Base-by-base conservation (phyloP, 2,329 filamentous ascomycete genomes). In the Ophioceras dolichostomum region DNA sequence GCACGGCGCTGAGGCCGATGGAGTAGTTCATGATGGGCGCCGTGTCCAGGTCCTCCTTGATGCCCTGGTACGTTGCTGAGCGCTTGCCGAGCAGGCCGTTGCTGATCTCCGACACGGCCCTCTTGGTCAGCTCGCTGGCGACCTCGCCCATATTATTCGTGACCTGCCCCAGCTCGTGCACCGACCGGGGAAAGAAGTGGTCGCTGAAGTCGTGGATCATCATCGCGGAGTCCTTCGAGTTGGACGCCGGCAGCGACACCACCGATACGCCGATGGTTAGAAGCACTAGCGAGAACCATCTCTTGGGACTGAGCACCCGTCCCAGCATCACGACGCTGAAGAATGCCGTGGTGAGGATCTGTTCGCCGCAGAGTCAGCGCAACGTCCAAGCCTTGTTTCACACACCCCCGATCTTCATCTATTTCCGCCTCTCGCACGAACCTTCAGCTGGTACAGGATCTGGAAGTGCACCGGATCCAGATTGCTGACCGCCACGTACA, bases 391-490 rank as follows among this genome's bases (percentile, higher is more conserved):
- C n/a, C 5, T 5, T 14, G 19, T 34, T n/a, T 16, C 17, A 16
- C 10, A 22, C n/a, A n/a, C 20, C 8, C n/a, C n/a, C n/a, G n/a
- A n/a, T n/a, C n/a, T n/a, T n/a, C n/a, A n/a, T n/a, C n/a, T n/a
- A n/a, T n/a, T 26, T 26, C 22, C 22, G 12, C 12, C 7, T 26
- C 35, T 32, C 12, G n/a, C 17, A 41, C 57, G n/a, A 50, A 74
- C 73, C 67, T 95, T 95, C 40, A 96, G 67, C 60, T 98, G 89
- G 55, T 91, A 94, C 19, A 91, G 76, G 41, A 94, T 79, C 58
- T 95, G 88, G 54, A 95, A 96, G 38, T 89, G 87, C 4, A 91
- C 86, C 0, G 89, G 83, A 50, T 94, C 86, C 49, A 96, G 59
- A 47, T 96, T 95, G 43, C 84, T 86, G 10, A 95, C 76, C 2